Base-by-base conservation (phyloP, 495 filamentous ascomycete genomes). In the Chaetomium fimeti region DNA sequence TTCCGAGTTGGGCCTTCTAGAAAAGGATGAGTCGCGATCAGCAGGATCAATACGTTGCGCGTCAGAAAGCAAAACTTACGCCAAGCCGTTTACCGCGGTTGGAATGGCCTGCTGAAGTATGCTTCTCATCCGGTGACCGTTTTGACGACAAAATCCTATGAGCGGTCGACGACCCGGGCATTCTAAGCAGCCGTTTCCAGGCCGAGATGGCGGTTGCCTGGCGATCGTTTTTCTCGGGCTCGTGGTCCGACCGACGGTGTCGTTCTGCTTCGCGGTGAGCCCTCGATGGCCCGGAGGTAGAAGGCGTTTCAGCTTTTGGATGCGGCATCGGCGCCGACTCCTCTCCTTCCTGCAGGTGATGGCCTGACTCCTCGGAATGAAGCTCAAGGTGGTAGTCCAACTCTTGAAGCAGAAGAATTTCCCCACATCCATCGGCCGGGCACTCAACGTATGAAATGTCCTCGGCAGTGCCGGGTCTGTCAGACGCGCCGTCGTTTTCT, bases 361-460 rank as follows among this genome's bases (percentile, higher is more conserved):
- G 84, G 57, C 82, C 75, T 15, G 76, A 75, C 70, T 91, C 89
- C 38, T 84, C 82, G 43, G 77, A 71, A 75, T 96, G 92, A 55
- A 92, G 76, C 71, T 92, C 89, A 43, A 92, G 75, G 72, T 95
- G 92, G 40, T 81, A 84, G 27, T 89, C 83, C 40, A 94, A 74
- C 65, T 91, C 86, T 3, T 76, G 70, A 16, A 83, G 72, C 32
- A 83, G 75, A 51, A 93, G 74, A 20, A 80, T 72, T 69, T 96
- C 90, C 24, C 87, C 88, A 73, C 91, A 96, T n/a, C 83, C 84
- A 15, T 85, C 81, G 11, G 85, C 77, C 1, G 89, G 85, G 67
- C 93, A 96, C 55, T 86, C 79, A 48, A 86, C 79, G 67, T 87
- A 92, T 9, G 79, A 68, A 24, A 74, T 61, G 28, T 83, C 75